Evolutionary conservation across 441 rosid species (phyloP), one percentile per base, ranked within the genome.

Genomic region (Heliophila coronopifolia): DNA sequence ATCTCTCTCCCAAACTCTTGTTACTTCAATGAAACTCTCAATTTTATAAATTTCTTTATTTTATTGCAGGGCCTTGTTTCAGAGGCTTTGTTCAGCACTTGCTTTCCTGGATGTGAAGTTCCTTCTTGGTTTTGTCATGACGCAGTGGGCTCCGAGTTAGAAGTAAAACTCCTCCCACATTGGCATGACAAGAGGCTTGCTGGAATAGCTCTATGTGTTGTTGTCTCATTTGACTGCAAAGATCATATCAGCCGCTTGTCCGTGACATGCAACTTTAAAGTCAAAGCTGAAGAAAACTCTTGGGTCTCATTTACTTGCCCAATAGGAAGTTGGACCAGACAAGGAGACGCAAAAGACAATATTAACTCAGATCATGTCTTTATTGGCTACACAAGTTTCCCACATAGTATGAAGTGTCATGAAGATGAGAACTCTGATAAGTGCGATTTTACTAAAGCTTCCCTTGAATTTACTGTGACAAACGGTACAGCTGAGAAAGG

Each of bases 351-450:
- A 23, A 19, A 9, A 40, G 37, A 24, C n/a, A 30, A 0, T 3
- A 1, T 41, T 61, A 33, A 13, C 6, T 18, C 39, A 52, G 66
- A 61, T 5, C 66, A 61, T 43, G 54, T 61, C 20, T 52, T 61
- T 15, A 20, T 61, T 7, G 47, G 59, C 36, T 61, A 52, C 59
- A n/a, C n/a, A n/a, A n/a, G n/a, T n/a, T n/a, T n/a, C n/a, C n/a
- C n/a, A n/a, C n/a, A n/a, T n/a, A n/a, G n/a, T n/a, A n/a, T n/a
- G n/a, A n/a, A n/a, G n/a, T n/a, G n/a, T n/a, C n/a, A n/a, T n/a
- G n/a, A n/a, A n/a, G n/a, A n/a, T n/a, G n/a, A n/a, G n/a, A n/a
- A n/a, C n/a, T n/a, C n/a, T n/a, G n/a, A n/a, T n/a, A n/a, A n/a
- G n/a, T n/a, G n/a, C n/a, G n/a, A n/a, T n/a, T n/a, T n/a, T n/a